These are phyloP conservation scores for Clitocybe nebularis DNA, from an alignment of 1,284 basidiomycete genomes.

Conservation along the genomic window DNA sequence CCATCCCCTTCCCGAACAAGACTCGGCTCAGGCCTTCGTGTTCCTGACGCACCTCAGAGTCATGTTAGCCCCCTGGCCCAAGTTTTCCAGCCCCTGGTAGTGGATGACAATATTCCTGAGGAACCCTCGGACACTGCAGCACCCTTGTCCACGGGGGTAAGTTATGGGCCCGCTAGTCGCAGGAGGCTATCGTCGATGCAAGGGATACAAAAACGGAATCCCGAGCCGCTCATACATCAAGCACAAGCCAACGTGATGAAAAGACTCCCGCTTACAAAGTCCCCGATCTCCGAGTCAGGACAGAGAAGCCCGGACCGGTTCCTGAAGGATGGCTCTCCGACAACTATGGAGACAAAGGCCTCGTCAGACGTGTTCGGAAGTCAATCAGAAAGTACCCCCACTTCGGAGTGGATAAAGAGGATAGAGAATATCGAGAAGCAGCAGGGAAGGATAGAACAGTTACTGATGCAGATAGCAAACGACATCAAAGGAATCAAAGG, in stretches of 20 bases:
- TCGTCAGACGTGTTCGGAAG: conserved; percentile 31
- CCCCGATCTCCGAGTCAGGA: conserved; percentile 6
- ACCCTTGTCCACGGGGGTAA: conserved; percentile 30
- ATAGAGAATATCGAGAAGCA: conserved; percentile 57
- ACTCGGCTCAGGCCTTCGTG: conserved; percentile 42
- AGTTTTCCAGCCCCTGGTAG: conserved; percentile 62
- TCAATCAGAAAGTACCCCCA: conserved; percentile 35
- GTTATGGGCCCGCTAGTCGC: conserved; percentile 58
- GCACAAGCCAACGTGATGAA: conserved; percentile 11
- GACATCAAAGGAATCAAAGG: conserved; percentile 14
- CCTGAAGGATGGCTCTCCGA: not conserved
- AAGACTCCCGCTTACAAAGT: conserved; percentile 21
- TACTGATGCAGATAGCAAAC: conserved; percentile 41
- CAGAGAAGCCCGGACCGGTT: conserved; percentile 13
- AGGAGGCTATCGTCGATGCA: conserved; percentile 51
- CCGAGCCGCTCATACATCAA: conserved; percentile 10
- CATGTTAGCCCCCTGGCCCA: conserved; percentile 64
- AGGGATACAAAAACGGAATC: conserved; percentile 14
- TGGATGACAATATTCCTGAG: conserved; percentile 45
- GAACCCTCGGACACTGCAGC: conserved; percentile 19
- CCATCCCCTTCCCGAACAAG: conserved; percentile 36
- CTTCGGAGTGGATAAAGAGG: conserved; percentile 33
- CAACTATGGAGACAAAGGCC: conserved; percentile 14
- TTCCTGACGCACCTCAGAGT: conserved; percentile 38
- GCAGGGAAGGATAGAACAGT: conserved; percentile 61